Conservation (phyloP, 2,329 filamentous ascomycete genomes). For the Mollisia scopiformis region DNA sequence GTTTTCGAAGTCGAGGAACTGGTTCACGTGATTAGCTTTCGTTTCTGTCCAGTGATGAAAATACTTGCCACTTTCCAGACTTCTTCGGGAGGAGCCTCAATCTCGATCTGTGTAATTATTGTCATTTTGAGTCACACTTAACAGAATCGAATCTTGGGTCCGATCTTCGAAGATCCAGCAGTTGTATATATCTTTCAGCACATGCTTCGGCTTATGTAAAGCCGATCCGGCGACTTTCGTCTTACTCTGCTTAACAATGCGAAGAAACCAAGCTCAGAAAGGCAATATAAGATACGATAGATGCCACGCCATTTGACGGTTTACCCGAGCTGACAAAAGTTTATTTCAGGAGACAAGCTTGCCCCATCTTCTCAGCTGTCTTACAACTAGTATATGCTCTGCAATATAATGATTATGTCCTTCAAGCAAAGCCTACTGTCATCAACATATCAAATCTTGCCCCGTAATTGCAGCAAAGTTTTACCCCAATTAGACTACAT, state of each 20-base stretch:
- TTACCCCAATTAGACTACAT: too few species aligned
- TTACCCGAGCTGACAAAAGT: background rate
- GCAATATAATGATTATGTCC: too few species aligned
- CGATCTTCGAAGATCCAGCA: background rate
- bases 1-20: constrained; percentile 19
- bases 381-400: too few species aligned
- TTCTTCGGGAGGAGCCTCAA: constrained; percentile 16
- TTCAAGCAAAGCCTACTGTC: too few species aligned
- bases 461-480: too few species aligned
- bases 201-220: background rate
- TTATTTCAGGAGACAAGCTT: too few species aligned
- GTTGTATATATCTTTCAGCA: background rate
- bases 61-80: constrained; percentile 14
- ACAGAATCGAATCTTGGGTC: background rate
- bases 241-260: too few species aligned
- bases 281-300: background rate
- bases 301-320: background rate
- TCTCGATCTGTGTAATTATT: constrained; percentile 42
- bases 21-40: background rate
- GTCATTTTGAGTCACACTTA: constrained; percentile 31
- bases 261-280: background rate
- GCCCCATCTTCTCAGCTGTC: too few species aligned
- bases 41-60: background rate
- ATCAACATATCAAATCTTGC: too few species aligned
- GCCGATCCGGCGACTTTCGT: too few species aligned